Base-by-base conservation (phyloP, 1,284 basidiomycete species). In the Coniferiporia sulphurascens region DNA sequence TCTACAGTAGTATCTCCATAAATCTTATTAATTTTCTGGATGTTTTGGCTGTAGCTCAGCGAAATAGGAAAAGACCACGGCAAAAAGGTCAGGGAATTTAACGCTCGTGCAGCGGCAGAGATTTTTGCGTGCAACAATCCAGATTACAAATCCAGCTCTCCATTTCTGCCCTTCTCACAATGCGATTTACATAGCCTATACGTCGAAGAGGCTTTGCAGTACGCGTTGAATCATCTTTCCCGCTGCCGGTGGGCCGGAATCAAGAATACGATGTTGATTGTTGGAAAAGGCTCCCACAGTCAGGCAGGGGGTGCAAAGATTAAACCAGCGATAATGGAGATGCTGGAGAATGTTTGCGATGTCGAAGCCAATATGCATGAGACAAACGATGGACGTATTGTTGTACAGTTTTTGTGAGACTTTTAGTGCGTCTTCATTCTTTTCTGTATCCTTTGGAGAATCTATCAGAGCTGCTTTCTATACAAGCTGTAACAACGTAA, bases 121-220 rank as follows among this genome's bases (percentile, higher is more conserved):
- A 58, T 62, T 19, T 62, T 62, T 44, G 27, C 35, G 7, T 12
- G 21, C 17, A 43, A 58, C 35, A 62, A 62, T 21, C 56, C 56
- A 5, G 27, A 27, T 5, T 27, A 27, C 27, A 36, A 48, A 22
- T 57, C 52, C 17, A 4, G n/a, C 13, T 32, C 19, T 32, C 6
- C 60, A 4, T 19, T n/a, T 7, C 19, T 44, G 13, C 43, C 32
- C 19, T 36, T 52, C 17, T 22, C 45, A 19, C 36, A 46, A 10
- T 62, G 61, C 45, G 61, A 62, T 43, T 22, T 62, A 17, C 61
- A 62, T 45, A 58, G 61, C 32, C 45, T 62, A 15, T 52, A 62
- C 52, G 50, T 62, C 46, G 51, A 52, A 27, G 61, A 62, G 45
- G 57, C 61, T 35, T 12, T 55, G 48, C 15, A 52, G 41, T 62